Percentiles rank a stretch among this genome's conserved stretches.
Conservation (phyloP, 345 rosid species). For the Boechera stricta region DNA sequence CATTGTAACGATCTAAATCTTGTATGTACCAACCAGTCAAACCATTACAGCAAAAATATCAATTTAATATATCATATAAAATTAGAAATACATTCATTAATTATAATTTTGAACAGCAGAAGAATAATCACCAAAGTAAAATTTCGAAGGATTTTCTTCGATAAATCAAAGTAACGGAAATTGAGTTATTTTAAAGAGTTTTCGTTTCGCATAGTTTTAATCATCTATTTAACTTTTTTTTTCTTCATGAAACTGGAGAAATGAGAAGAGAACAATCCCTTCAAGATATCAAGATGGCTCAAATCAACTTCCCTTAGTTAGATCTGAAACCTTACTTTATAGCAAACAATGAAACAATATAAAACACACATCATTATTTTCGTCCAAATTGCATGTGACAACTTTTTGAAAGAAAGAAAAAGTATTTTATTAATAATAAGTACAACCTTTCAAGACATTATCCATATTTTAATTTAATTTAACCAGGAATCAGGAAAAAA, state of each 20-base stretch:
- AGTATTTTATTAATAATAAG: not conserved
- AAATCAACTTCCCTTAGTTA: not conserved
- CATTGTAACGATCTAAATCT: not conserved
- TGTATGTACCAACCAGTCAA: too few relatives aligned
- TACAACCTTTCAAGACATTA: not conserved
- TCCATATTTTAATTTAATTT: not conserved
- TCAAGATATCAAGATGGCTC: not conserved
- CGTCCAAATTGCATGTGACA: not conserved
- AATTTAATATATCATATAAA: too few relatives aligned
- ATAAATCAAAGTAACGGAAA: too few relatives aligned
- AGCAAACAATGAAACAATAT: not conserved
- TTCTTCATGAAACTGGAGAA: not conserved
- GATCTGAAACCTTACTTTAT: not conserved
- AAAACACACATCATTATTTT: not conserved
- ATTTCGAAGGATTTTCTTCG: too few relatives aligned
- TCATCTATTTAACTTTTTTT: too few relatives aligned
- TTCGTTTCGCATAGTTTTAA: too few relatives aligned
- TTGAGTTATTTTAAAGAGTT: too few relatives aligned
- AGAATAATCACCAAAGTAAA: too few relatives aligned
- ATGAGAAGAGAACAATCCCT: not conserved
- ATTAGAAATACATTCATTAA: too few relatives aligned
- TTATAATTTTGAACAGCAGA: too few relatives aligned
- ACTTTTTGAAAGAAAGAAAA: not conserved
- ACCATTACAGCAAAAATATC: too few relatives aligned
- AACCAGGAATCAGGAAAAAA: not conserved